Evolutionary conservation across 1,284 basidiomycete species (phyloP), one percentile per base, ranked within the genome.

Genomic region (Ceratobasidium sp.): DNA sequence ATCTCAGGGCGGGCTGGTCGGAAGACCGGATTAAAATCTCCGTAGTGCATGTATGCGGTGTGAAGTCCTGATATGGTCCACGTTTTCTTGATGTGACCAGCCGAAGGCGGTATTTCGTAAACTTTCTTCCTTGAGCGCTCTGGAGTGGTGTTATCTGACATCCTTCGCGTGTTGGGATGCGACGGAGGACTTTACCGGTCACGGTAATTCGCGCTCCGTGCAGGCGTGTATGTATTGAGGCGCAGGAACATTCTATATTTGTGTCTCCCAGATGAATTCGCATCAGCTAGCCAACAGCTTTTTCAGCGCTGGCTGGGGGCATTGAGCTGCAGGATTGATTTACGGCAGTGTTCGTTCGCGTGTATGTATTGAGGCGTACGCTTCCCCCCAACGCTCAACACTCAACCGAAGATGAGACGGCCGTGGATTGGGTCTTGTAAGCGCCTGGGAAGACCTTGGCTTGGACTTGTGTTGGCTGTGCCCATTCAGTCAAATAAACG

Each of bases 391-490:
- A 33, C 33, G 33, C 33, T 33, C 33, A 33, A 33, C 33, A 33
- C 33, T 33, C 33, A 33, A 33, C 33, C 61, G 61, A 64, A 64
- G 26, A 20, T 64, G 20, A 18, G 40, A 64, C 40, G 61, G 61
- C 18, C 61, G 61, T 64, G 61, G 61, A 64, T 64, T 42, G 20
- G 9, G 33, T 63, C 40, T 64, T 44, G 60, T 4, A 4, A 4
- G 60, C 33, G 60, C 60, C 18, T n/a, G 39, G 39, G 9, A 13
- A 33, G 58, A 33, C 18, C 42, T 13, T 42, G 33, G 60, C 39
- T 63, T 39, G 39, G 5, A 39, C 20, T 44, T 40, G 42, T 40
- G 23, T 64, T 15, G 61, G 61, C 61, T 42, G 61, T 64, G 61
- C 61, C 40, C 13, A 46, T 64, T 64, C 61, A 46, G 61, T 64